Evolutionary conservation across 2,329 filamentous ascomycete genomes (phyloP).

Genomic region (Emergomyces pasteurianus): DNA sequence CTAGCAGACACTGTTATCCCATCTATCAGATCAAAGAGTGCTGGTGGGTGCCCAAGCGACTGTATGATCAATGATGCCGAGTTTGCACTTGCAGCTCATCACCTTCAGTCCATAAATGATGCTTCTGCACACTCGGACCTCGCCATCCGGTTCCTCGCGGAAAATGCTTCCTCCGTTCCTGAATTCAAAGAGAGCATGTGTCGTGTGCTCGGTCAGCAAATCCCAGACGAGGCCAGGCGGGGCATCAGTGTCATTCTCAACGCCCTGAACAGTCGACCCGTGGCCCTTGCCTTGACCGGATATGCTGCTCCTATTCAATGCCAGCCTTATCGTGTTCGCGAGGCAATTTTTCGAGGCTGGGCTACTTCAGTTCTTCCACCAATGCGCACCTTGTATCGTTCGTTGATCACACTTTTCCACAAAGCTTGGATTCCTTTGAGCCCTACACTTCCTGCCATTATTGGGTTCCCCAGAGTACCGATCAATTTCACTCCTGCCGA

Average conservation of each 20-base stretch:
- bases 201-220: slow-evolving; percentile 37
- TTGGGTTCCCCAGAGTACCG: slow-evolving; percentile 45
- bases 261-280: slow-evolving; percentile 43
- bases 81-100: slow-evolving; percentile 8
- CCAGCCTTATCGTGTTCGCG: slow-evolving; percentile 43
- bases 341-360: slow-evolving; percentile 44
- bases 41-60: slow-evolving; percentile 21
- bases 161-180: slow-evolving; percentile 37
- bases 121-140: slow-evolving; percentile 24
- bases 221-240: slow-evolving; percentile 38
- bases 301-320: slow-evolving; percentile 42
- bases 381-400: slow-evolving; percentile 39
- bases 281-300: slow-evolving; percentile 47
- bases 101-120: slow-evolving; percentile 13
- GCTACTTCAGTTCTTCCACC: slow-evolving; percentile 40
- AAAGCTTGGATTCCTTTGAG: slow-evolving; percentile 43
- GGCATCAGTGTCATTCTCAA: slow-evolving; percentile 42
- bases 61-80: slow-evolving; percentile 29
- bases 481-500: slow-evolving; percentile 40
- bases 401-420: slow-evolving; percentile 39
- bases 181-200: slow-evolving; percentile 39
- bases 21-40: slow-evolving; percentile 33
- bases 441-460: slow-evolving; percentile 36
- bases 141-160: slow-evolving; percentile 36
- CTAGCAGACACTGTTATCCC: slow-evolving; percentile 48